Percentiles rank a stretch among this genome's conserved stretches.
These are phyloP conservation scores for Microthlaspi erraticum DNA, from an alignment of 345 rosid species.

Conservation along the genomic window DNA sequence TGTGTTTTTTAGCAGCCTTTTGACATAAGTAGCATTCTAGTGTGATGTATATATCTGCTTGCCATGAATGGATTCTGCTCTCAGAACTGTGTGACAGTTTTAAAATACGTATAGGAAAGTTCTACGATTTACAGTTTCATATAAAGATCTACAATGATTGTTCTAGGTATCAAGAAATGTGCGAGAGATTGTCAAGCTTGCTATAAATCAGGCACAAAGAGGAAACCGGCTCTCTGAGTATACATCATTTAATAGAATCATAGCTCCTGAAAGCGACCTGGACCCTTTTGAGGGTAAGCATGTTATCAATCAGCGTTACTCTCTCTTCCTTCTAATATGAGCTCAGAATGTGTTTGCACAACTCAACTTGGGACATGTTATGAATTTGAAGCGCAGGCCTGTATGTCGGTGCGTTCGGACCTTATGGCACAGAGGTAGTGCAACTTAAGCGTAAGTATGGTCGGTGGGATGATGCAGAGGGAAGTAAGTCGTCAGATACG, in stretches of 20 bases:
- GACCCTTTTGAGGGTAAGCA: constrained; percentile 88
- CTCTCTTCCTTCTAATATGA: constrained; percentile 23
- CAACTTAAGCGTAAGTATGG: constrained; percentile 91
- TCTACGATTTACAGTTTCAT: background rate
- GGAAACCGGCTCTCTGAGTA: constrained; percentile 66
- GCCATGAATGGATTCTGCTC: constrained; percentile 1
- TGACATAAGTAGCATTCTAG: constrained; percentile 12
- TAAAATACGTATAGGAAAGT: background rate
- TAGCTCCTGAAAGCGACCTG: constrained; percentile 59
- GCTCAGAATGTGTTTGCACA: constrained; percentile 3
- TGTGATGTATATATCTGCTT: background rate
- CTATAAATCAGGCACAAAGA: constrained; percentile 76
- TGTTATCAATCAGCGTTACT: constrained; percentile 20
- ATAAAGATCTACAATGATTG: constrained; percentile 21
- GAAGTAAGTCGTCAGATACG: constrained; percentile 58
- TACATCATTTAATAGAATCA: constrained; percentile 77
- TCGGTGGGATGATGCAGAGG: constrained; percentile 70
- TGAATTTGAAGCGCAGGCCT: constrained; percentile 62
- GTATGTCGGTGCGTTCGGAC: constrained; percentile 95
- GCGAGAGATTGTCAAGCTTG: constrained; percentile 86
- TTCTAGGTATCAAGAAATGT: constrained; percentile 78
- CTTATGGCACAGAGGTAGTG: constrained; percentile 91
- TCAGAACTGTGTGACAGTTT: background rate
- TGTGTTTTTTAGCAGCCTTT: background rate
- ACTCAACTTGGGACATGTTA: constrained; percentile 27